Evolutionary conservation across 192 early-diverging fungal genomes (phyloP), one percentile per base, ranked within the genome.

Genomic region (Entomortierella lignicola): DNA sequence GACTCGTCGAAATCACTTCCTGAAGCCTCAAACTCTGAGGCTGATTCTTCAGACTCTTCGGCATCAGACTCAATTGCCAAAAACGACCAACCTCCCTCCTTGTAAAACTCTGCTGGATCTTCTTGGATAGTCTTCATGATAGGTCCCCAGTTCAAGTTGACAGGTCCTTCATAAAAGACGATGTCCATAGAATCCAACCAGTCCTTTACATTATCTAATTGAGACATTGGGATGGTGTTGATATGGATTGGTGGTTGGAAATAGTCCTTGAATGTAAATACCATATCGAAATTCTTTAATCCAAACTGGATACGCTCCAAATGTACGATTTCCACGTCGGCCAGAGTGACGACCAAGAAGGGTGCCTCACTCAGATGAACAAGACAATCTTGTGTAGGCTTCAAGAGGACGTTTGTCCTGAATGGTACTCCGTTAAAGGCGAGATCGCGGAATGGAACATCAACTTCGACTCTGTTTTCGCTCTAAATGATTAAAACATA

Each of bases 41-140:
- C 74, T 11, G 88, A 83, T 50, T 85, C 86, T n/a, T 85, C 87
- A 53, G 85, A 90, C 3, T 81, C 92, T 11, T 86, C 89, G 4
- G 85, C 87, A 77, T 89, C 81, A n/a, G 81, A 82, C 59, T 92
- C 92, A 26, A 83, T 77, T 13, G 89, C 87, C 79, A 99, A 80
- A 87, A 98, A 98, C 57, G 82, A 83, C 98, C 98, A 99, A 26
- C 96, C 97, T 64, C 95, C 96, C 37, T 96, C 91, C 53, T 84
- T 80, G 81, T 94, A 99, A 80, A 99, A 99, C 34, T 88, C 92
- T 6, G 88, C 92, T 0, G 98, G 97, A 72, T 98, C 94, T 56
- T 94, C 90, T 80, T 93, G 93, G 34, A 99, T 90, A 0, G 96
- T 98, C 83, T 98, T 99, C 98, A 99, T 99, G 82, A 99, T 99